Conservation (phyloP, 2,329 filamentous ascomycete genomes). For the Tolypocladium guangdongense region DNA sequence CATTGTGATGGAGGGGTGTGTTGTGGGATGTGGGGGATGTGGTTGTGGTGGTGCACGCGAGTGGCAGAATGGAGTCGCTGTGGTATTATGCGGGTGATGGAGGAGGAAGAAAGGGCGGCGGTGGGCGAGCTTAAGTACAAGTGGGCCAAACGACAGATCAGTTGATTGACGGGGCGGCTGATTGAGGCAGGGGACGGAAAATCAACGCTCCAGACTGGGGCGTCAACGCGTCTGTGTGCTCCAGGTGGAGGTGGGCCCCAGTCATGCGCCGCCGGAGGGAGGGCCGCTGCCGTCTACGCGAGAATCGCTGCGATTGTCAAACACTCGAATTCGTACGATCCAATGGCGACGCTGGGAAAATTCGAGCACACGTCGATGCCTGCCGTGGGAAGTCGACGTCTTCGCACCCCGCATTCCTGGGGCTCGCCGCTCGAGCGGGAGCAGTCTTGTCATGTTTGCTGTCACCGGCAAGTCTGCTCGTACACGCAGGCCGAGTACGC, state of each 20-base stretch:
- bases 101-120: conserved; percentile 14
- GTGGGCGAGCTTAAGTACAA: conserved; percentile 26
- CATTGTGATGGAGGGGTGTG: conserved; percentile 13
- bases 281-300: no score
- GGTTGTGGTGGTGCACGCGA: conserved; percentile 1
- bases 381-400: neutral
- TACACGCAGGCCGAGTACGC: no score
- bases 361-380: neutral
- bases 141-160: conserved; percentile 27
- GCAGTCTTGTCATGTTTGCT: neutral
- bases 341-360: neutral
- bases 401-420: neutral
- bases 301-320: no score
- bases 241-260: neutral
- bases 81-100: conserved; percentile 4
- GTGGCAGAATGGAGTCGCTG: conserved; percentile 3
- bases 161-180: conserved; percentile 9
- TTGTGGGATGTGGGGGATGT: conserved; percentile 4
- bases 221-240: neutral
- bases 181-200: neutral
- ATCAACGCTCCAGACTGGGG: neutral
- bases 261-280: no score
- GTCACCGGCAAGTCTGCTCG: no score
- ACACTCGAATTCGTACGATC: neutral
- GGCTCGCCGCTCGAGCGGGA: neutral